Conservation (phyloP, 2,329 filamentous ascomycete species). For the Biscogniauxia sp. region DNA sequence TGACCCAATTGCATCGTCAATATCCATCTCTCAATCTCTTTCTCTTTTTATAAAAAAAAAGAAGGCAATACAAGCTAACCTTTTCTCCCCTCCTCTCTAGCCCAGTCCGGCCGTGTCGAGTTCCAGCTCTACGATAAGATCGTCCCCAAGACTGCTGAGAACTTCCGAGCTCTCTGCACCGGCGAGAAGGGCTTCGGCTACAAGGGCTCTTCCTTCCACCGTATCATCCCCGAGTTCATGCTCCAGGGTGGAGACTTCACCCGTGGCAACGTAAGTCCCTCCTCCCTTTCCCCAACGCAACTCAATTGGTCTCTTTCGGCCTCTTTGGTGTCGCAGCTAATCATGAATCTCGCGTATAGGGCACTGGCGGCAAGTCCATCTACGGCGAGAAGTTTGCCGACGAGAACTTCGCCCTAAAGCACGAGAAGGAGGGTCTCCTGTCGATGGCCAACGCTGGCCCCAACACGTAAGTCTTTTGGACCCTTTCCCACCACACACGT, state of each 20-base stretch:
- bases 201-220: constrained; percentile 82
- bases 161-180: constrained; percentile 84
- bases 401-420: constrained; percentile 82
- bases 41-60: no score
- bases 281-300: background rate
- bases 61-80: constrained; percentile 11
- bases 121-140: constrained; percentile 84
- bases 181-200: constrained; percentile 81
- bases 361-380: constrained; percentile 89
- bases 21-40: background rate
- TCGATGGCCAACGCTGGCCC: constrained; percentile 96
- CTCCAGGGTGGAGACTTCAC: constrained; percentile 96
- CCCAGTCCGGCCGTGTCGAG: constrained; percentile 75
- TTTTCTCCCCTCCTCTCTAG: constrained; percentile 42
- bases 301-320: background rate
- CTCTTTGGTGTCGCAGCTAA: background rate
- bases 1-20: background rate
- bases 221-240: constrained; percentile 92
- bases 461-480: constrained; percentile 67
- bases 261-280: constrained; percentile 73
- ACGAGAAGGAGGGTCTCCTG: constrained; percentile 73
- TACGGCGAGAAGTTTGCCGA: constrained; percentile 93
- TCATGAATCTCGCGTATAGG: constrained; percentile 46
- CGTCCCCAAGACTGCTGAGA: constrained; percentile 83
- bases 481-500: background rate